These are phyloP conservation scores for Xylaria sp. DNA, from an alignment of 2,329 filamentous ascomycete species.

Conservation along the genomic window DNA sequence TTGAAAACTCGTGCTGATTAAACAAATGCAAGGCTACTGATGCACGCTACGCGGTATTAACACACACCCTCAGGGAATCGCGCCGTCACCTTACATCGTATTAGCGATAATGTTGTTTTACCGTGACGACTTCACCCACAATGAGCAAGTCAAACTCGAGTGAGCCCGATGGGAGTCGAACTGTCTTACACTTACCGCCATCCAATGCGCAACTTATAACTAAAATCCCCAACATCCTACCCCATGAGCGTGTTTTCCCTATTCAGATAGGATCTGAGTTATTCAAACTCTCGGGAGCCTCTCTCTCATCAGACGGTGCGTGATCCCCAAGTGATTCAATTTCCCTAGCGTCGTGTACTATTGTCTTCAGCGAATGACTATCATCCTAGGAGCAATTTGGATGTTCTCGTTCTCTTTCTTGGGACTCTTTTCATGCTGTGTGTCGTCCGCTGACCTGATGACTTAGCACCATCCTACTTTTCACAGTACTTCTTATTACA, in stretches of 20 bases:
- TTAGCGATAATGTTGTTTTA: slow-evolving; percentile 43
- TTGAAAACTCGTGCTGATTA: slow-evolving; percentile 13
- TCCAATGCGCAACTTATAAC: slow-evolving; percentile 52
- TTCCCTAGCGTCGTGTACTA: slow-evolving; percentile 12
- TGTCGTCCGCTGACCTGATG: slow-evolving; percentile 37
- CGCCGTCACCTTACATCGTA: slow-evolving; percentile 19
- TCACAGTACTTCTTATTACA: slow-evolving; percentile 93
- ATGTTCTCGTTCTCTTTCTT: slow-evolving; percentile 11
- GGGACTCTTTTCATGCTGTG: slow-evolving; percentile 10
- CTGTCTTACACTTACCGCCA: slow-evolving; percentile 46
- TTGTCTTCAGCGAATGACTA: not conserved
- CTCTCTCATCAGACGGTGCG: slow-evolving; percentile 77
- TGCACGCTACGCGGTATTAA: slow-evolving; percentile 20
- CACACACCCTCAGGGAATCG: not conserved
- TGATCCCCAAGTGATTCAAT: slow-evolving; percentile 37
- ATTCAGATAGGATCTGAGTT: slow-evolving; percentile 79
- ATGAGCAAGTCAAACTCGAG: slow-evolving; percentile 49
- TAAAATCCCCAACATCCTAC: slow-evolving; percentile 68
- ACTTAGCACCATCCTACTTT: slow-evolving; percentile 90
- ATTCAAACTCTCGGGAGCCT: slow-evolving; percentile 79
- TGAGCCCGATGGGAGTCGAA: slow-evolving; percentile 47
- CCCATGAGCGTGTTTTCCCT: slow-evolving; percentile 78
- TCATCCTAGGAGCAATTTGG: not conserved
- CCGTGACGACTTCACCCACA: slow-evolving; percentile 37
- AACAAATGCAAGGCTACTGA: slow-evolving; percentile 12